A percentile compares a stretch with the other conserved stretches of the same genome.
phyloP scores from a whole-genome alignment of 2,329 filamentous ascomycete species.

The Epichloe coenophiala region DNA sequence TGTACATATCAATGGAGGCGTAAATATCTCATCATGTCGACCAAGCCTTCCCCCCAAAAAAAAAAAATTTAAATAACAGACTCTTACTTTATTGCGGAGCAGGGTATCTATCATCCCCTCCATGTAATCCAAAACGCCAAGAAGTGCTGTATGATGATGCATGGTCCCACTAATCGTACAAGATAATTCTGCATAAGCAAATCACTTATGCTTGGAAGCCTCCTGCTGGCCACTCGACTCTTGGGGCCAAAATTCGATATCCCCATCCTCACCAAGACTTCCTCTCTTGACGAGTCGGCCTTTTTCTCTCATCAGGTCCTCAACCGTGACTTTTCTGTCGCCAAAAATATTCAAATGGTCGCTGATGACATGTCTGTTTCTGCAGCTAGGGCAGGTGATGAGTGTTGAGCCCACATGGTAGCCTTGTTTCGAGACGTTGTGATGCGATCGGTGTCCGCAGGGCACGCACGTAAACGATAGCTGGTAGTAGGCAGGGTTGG shows the following conservation, averaged over 20 bases:
- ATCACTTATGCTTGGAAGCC: background rate
- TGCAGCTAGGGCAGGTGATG: conserved; percentile 76
- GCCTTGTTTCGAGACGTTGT: conserved; percentile 82
- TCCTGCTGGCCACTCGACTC: conserved; percentile 22
- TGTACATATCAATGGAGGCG: background rate
- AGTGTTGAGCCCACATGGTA: conserved; percentile 86
- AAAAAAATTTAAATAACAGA: background rate
- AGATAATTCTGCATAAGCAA: background rate
- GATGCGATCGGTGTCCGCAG: conserved; percentile 66
- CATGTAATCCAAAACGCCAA: background rate
- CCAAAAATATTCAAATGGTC: conserved; percentile 77
- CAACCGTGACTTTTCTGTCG: conserved; percentile 54
- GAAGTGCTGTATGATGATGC: background rate
- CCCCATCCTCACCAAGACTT: conserved; percentile 60
- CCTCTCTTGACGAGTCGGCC: conserved; percentile 63
- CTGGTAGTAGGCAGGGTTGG: conserved; percentile 58
- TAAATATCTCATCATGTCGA: background rate
- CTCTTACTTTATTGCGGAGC: background rate
- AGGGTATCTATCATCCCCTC: background rate
- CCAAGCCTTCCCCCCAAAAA: background rate
- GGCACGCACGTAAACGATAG: conserved; percentile 88
- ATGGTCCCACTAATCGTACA: background rate
- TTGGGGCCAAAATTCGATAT: conserved; percentile 86
- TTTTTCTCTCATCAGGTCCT: conserved; percentile 64
- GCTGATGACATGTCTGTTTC: conserved; percentile 78